Conservation (phyloP, 1,284 basidiomycete species). For the Ceratobasidium sp. region DNA sequence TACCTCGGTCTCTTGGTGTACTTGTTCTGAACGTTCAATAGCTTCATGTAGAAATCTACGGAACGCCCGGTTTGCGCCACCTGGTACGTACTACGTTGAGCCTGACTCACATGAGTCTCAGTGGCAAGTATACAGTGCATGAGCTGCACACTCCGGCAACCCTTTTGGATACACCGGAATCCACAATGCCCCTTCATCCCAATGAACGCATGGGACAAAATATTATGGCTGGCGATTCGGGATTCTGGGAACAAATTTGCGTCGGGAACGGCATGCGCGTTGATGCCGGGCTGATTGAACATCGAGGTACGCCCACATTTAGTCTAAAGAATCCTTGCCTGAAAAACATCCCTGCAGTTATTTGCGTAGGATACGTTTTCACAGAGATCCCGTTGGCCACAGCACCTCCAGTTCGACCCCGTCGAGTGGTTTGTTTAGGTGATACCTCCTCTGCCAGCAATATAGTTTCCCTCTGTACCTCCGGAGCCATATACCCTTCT, state of each 20-base stretch:
- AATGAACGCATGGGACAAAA: conserved; percentile 77
- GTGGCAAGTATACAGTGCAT: conserved; percentile 80
- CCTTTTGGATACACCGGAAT: conserved; percentile 51
- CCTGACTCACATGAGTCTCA: conserved; percentile 73
- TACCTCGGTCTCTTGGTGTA: conserved; percentile 10
- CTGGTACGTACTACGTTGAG: conserved; percentile 79
- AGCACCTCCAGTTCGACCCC: conserved; percentile 61
- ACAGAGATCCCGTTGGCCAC: conserved; percentile 74
- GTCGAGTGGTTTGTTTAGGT: conserved; percentile 81
- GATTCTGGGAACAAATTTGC: conserved; percentile 74
- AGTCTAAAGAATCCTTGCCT: conserved; percentile 2
- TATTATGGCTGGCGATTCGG: conserved; percentile 68
- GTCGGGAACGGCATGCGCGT: conserved; percentile 64
- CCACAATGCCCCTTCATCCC: conserved; percentile 62
- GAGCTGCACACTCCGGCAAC: conserved; percentile 69
- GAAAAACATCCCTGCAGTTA: conserved; percentile 63
- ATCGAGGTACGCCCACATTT: conserved; percentile 70
- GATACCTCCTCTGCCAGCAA: conserved; percentile 75
- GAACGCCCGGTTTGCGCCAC: conserved; percentile 80
- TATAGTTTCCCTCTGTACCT: conserved; percentile 66
- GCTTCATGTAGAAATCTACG: conserved; percentile 75
- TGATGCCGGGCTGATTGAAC: conserved; percentile 81
- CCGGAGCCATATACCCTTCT: conserved; percentile 32
- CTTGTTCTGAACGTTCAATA: conserved; percentile 16
- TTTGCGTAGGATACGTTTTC: conserved; percentile 85